Evolutionary conservation across 108 stramenopile species (phyloP).

Genomic region (Pseudonitzschia pungens): DNA sequence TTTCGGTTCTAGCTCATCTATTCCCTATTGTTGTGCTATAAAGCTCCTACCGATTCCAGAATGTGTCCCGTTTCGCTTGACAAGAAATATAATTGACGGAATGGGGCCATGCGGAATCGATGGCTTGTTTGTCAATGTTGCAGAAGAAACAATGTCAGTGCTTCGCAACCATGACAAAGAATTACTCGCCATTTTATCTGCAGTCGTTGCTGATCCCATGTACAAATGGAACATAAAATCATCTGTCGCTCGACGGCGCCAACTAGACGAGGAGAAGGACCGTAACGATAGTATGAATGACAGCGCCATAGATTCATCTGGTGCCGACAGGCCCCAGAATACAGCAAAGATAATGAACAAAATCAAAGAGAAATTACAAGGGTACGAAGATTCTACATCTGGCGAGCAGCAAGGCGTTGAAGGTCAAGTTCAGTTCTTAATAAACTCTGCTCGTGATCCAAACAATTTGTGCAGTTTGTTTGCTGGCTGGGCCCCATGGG

Average conservation of each 20-base stretch:
- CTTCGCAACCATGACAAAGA: slow-evolving; percentile 78
- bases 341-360: slow-evolving; percentile 66
- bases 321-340: slow-evolving; percentile 51
- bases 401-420: slow-evolving; percentile 91
- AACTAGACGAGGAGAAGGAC: slow-evolving; percentile 26
- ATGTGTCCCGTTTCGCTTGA: slow-evolving; percentile 96
- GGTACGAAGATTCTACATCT: slow-evolving; percentile 92
- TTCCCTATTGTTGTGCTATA: background rate
- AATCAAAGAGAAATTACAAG: slow-evolving; percentile 93
- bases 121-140: slow-evolving; percentile 81
- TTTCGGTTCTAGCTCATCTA: background rate
- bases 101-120: slow-evolving; percentile 92
- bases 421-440: slow-evolving; percentile 93
- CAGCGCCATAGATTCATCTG: slow-evolving; percentile 10
- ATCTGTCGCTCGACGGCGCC: slow-evolving; percentile 56
- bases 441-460: slow-evolving; percentile 91
- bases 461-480: slow-evolving; percentile 87
- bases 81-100: slow-evolving; percentile 96
- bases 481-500: slow-evolving; percentile 95
- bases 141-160: slow-evolving; percentile 78
- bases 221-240: slow-evolving; percentile 92
- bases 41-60: slow-evolving; percentile 83
- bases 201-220: slow-evolving; percentile 93
- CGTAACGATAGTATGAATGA: slow-evolving; percentile 2
- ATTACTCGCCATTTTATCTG: slow-evolving; percentile 91